A percentile compares a stretch with the other conserved stretches of the same genome.
Evolutionary conservation across 2,329 filamentous ascomycete species (phyloP).

Genomic region (Ophiostoma triangulosporum): DNA sequence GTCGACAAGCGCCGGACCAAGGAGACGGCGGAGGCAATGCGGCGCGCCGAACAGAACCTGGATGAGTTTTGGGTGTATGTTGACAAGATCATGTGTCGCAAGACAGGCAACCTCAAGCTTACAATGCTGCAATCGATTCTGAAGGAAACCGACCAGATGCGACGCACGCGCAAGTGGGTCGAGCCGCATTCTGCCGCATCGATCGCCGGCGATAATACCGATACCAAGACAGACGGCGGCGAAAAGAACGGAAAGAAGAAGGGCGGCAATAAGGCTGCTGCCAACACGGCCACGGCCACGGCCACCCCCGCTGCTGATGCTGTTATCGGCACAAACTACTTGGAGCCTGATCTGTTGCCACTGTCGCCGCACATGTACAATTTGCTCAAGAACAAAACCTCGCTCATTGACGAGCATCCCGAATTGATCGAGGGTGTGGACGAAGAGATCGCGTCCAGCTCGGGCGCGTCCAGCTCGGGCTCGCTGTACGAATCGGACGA

Average conservation of each 20-base stretch:
- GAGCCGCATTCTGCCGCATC: not conserved
- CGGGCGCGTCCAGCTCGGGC: not conserved
- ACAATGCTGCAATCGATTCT: not conserved
- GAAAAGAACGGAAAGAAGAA: not conserved
- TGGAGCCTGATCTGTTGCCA: not conserved
- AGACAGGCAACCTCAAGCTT: not conserved
- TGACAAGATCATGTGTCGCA: constrained; percentile 17
- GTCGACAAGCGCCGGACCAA: constrained; percentile 30
- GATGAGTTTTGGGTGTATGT: constrained; percentile 32
- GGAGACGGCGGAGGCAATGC: constrained; percentile 30
- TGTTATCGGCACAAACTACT: not conserved
- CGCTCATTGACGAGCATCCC: no score
- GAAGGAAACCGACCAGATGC: not conserved
- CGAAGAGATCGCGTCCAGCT: not conserved
- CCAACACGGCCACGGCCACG: not conserved
- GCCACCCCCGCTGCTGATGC: not conserved
- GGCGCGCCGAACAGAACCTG: constrained; percentile 31
- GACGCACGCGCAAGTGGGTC: not conserved
- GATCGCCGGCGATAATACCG: not conserved
- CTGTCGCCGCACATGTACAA: not conserved
- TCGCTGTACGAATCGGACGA: not conserved
- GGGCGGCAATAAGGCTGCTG: not conserved
- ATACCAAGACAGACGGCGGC: not conserved
- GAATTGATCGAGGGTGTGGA: no score
- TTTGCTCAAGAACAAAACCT: not conserved